A percentile compares a stretch with the other conserved stretches of the same genome.
Evolutionary conservation across 2,329 filamentous ascomycete genomes (phyloP).

Genomic region (Ophiocordyceps camponoti-floridani): DNA sequence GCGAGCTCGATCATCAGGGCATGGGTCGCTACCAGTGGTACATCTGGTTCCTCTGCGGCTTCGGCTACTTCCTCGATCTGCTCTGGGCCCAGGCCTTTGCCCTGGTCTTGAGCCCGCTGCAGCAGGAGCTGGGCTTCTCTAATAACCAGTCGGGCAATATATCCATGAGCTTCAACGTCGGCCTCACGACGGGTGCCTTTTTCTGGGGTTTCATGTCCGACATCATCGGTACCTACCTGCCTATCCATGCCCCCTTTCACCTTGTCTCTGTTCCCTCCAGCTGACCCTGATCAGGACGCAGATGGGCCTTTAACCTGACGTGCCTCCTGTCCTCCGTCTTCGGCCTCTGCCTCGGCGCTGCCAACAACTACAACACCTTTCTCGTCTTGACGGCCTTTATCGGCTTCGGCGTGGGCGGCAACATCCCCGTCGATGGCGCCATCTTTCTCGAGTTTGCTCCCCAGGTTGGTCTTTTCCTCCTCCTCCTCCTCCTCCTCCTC

Average conservation of each 20-base stretch:
- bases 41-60: conserved; percentile 32
- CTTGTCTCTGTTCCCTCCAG: neutral
- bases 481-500: fast-evolving
- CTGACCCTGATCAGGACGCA: conserved; percentile 16
- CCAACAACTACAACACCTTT: conserved; percentile 29
- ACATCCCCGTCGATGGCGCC: conserved; percentile 36
- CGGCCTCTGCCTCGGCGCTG: conserved; percentile 30
- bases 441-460: conserved; percentile 38
- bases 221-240: conserved; percentile 16
- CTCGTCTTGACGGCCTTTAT: conserved; percentile 34
- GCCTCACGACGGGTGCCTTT: conserved; percentile 35
- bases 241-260: neutral
- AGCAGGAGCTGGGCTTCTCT: conserved; percentile 37
- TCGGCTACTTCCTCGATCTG: conserved; percentile 36
- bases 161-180: conserved; percentile 33
- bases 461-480: conserved; percentile 9
- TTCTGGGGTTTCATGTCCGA: conserved; percentile 38
- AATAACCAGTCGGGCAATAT: conserved; percentile 22
- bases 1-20: conserved; percentile 30
- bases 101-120: conserved; percentile 30
- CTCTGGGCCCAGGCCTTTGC: conserved; percentile 41
- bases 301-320: conserved; percentile 40
- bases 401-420: conserved; percentile 33
- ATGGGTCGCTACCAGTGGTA: conserved; percentile 36
- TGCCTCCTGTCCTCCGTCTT: conserved; percentile 35